Percentiles rank a stretch among this genome's conserved stretches.
Conservation (phyloP, 345 rosid genomes). For the Theobroma cacao region DNA sequence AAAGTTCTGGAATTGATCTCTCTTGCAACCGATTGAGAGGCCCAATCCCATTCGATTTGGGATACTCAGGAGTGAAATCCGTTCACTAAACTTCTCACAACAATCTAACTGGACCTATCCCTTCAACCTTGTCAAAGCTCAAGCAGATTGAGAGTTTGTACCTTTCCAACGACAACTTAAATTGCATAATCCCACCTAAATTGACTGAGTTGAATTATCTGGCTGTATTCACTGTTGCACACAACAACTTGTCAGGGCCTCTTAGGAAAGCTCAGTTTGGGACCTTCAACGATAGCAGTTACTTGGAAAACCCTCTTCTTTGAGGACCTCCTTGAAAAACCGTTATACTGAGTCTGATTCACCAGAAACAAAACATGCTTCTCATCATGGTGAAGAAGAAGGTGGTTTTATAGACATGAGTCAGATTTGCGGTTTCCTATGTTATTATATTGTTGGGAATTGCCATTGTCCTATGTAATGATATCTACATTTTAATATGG, state of each 20-base stretch:
- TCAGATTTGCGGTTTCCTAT: background rate
- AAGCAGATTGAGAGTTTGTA: conserved; percentile 25
- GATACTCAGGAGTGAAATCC: background rate
- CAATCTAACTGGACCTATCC: conserved; percentile 13
- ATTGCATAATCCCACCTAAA: conserved; percentile 14
- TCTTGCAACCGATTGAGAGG: conserved; percentile 22
- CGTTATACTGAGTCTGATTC: background rate
- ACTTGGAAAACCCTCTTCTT: conserved; percentile 22
- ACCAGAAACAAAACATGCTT: background rate
- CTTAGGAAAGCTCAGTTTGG: conserved; percentile 20
- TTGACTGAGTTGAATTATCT: background rate
- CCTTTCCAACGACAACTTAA: conserved; percentile 24
- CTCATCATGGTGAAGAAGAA: background rate
- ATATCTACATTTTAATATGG: no score
- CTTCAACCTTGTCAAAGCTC: conserved; percentile 15
- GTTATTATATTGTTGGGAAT: background rate
- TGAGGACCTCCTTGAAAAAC: conserved; percentile 26
- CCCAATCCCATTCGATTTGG: conserved; percentile 14
- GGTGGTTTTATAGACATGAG: background rate
- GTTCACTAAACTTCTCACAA: conserved; percentile 24
- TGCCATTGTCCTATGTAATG: background rate
- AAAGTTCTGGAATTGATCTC: conserved; percentile 18
- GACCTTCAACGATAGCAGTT: conserved; percentile 22
- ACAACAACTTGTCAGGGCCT: conserved; percentile 28
- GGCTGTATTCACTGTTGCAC: conserved; percentile 14